A percentile compares a stretch with the other conserved stretches of the same genome.
These are phyloP conservation scores for Triticum aestivum DNA, from an alignment of 176 grass and related monocot genomes.

Conservation along the genomic window DNA sequence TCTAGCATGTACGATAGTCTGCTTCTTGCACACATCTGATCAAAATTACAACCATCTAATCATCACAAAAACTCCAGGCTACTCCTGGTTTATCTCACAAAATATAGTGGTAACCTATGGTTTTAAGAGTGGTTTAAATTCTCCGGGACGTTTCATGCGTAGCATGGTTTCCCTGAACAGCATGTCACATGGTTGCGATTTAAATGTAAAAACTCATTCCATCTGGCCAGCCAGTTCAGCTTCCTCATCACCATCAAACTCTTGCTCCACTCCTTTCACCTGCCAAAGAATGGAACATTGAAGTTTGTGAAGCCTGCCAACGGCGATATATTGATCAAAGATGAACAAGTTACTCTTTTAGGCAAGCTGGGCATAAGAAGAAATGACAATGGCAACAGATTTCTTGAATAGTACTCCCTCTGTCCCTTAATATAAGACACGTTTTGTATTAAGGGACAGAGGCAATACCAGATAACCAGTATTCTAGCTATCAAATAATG, in stretches of 20 bases:
- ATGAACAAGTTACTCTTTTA: conserved; percentile 2
- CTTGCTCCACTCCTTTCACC: conserved; percentile 96
- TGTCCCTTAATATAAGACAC: too few species aligned
- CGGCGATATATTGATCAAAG: background rate
- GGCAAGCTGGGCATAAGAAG: background rate
- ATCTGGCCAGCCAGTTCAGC: conserved; percentile 56
- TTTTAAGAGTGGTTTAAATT: background rate
- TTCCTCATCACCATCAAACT: conserved; percentile 79
- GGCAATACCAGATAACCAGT: background rate
- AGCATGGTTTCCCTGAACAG: background rate
- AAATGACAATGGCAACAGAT: background rate
- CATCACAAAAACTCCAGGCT: background rate
- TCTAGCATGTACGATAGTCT: conserved; percentile 5
- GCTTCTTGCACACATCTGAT: conserved; percentile 19
- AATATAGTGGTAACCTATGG: conserved; percentile 14
- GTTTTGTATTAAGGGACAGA: too few species aligned
- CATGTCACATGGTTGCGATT: background rate
- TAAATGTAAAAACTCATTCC: conserved; percentile 28
- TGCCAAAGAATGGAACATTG: conserved; percentile 26
- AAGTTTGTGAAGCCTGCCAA: background rate
- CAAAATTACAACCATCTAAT: conserved; percentile 5
- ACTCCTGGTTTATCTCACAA: background rate
- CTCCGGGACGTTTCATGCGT: background rate
- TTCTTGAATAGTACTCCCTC: background rate
- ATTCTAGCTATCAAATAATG: conserved; percentile 22